A percentile compares a stretch with the other conserved stretches of the same genome.
Conservation (phyloP, 225 moss, liverwort and hornwort genomes). For the Polytrichum formosum region DNA sequence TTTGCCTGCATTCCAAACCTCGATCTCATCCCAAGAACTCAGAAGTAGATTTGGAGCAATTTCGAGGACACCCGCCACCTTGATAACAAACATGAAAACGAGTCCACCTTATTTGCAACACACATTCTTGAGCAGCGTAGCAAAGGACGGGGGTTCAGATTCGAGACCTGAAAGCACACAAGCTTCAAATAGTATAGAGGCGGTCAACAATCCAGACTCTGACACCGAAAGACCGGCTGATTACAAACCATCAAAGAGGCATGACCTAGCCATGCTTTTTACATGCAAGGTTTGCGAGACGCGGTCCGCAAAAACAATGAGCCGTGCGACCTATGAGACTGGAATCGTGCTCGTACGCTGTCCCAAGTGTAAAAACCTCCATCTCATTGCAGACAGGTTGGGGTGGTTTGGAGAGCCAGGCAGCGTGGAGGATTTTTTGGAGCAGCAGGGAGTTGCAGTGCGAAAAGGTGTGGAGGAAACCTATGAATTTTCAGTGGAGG, state of each 20-base stretch:
- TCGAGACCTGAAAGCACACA: too few species aligned
- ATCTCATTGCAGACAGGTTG: constrained; percentile 82
- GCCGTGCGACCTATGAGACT: constrained; percentile 72
- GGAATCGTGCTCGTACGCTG: constrained; percentile 95
- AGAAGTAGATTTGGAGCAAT: too few species aligned
- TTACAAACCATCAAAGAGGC: constrained; percentile 56
- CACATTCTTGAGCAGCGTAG: too few species aligned
- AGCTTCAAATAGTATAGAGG: too few species aligned
- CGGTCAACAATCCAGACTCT: too few species aligned
- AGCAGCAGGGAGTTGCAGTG: constrained; percentile 71
- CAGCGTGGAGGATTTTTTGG: constrained; percentile 79
- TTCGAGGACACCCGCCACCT: too few species aligned
- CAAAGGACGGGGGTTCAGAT: background rate
- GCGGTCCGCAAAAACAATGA: constrained; percentile 89
- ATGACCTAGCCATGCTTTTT: constrained; percentile 88
- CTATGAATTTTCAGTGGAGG: constrained; percentile 76
- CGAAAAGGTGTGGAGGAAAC: constrained; percentile 63
- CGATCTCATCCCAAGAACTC: too few species aligned
- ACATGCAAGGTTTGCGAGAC: constrained; percentile 88
- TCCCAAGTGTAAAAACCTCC: constrained; percentile 79
- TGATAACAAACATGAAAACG: too few species aligned
- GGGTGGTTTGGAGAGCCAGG: constrained; percentile 96
- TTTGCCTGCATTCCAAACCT: too few species aligned
- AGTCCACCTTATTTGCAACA: too few species aligned
- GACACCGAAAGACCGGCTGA: background rate